A percentile compares a stretch with the other conserved stretches of the same genome.
phyloP scores from a whole-genome alignment of 495 filamentous ascomycete genomes.

The Cudoniella acicularis region DNA sequence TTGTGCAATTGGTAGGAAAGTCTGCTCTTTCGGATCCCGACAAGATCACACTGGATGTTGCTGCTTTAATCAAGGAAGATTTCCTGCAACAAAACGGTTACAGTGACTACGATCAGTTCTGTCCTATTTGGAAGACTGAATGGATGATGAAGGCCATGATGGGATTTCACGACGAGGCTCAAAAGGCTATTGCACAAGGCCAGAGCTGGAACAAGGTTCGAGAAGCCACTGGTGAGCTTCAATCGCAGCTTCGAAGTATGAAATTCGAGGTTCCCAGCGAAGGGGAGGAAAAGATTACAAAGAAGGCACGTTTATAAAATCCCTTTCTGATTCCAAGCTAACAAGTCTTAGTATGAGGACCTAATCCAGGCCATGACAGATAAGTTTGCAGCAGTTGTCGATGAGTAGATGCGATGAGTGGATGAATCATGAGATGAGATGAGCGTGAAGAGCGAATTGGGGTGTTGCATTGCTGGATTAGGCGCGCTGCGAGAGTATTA shows the following conservation, averaged over 20 bases:
- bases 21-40: slow-evolving; percentile 92
- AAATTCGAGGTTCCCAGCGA: slow-evolving; percentile 92
- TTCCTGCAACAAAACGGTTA: slow-evolving; percentile 99
- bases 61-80: slow-evolving; percentile 92
- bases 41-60: slow-evolving; percentile 97
- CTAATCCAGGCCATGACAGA: slow-evolving; percentile 88
- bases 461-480: slow-evolving; percentile 16
- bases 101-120: slow-evolving; percentile 98
- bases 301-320: slow-evolving; percentile 57
- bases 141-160: slow-evolving; percentile 99
- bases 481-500: slow-evolving; percentile 11
- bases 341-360: slow-evolving; percentile 69
- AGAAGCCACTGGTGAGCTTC: slow-evolving; percentile 83
- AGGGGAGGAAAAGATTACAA: slow-evolving; percentile 66
- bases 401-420: slow-evolving; percentile 62
- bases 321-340: slow-evolving; percentile 3
- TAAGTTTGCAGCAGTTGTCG: slow-evolving; percentile 88
- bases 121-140: slow-evolving; percentile 97
- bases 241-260: slow-evolving; percentile 77
- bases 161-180: slow-evolving; percentile 94
- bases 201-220: slow-evolving; percentile 88
- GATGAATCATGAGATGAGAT: background rate
- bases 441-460: no score
- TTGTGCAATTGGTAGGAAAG: slow-evolving; percentile 98
- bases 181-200: slow-evolving; percentile 89